Conservation (phyloP, 306 rosid species). For the Dryas drummondii region DNA sequence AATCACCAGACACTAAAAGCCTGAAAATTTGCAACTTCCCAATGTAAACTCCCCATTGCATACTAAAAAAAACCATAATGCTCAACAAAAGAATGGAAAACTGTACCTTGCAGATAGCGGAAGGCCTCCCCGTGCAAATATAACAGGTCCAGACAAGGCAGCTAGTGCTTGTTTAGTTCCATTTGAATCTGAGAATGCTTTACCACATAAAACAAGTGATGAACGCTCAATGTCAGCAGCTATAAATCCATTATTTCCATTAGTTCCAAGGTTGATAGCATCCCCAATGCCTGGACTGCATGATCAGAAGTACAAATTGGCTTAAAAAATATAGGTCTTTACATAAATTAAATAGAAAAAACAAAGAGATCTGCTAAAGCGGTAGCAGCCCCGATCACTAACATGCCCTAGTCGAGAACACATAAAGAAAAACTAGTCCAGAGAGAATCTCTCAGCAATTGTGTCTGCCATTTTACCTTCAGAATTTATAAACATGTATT, state of each 20-base stretch:
- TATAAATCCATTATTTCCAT: constrained; percentile 37
- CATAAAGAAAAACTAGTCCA: neutral
- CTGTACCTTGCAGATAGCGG: constrained; percentile 46
- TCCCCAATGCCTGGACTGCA: constrained; percentile 41
- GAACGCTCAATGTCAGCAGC: constrained; percentile 48
- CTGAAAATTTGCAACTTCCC: constrained; percentile 37
- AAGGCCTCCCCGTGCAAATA: constrained; percentile 46
- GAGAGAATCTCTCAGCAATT: neutral
- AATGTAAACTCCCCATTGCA: neutral
- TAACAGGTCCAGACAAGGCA: constrained; percentile 42
- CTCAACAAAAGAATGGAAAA: neutral
- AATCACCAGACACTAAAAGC: constrained; percentile 40
- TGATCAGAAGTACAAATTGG: neutral
- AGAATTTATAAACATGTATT: neutral
- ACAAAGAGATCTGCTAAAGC: neutral
- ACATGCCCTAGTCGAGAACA: neutral
- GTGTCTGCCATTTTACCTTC: neutral
- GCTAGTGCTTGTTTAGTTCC: constrained; percentile 40
- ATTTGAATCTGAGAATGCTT: constrained; percentile 40
- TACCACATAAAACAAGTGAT: constrained; percentile 48
- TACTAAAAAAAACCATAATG: neutral
- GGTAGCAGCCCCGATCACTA: neutral
- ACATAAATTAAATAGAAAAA: neutral
- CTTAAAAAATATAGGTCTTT: neutral
- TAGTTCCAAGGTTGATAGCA: constrained; percentile 28